Base-by-base conservation (phyloP, 345 rosid species). In the Jatropha curcas region DNA sequence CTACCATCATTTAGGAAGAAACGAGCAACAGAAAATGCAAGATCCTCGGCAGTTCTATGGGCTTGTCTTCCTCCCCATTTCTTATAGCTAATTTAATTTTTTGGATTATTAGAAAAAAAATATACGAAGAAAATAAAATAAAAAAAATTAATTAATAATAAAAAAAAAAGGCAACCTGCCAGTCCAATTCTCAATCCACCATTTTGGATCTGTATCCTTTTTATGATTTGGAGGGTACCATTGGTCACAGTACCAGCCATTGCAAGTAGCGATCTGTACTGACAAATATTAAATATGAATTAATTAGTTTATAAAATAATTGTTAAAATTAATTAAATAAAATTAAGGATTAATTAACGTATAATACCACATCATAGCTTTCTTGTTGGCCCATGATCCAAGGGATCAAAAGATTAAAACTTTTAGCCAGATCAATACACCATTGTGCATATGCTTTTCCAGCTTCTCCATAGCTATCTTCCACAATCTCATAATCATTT, bases 341-440 rank as follows among this genome's bases (percentile, higher is more conserved):
- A 19, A 70, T n/a, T 46, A 7, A 7, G 2, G 0, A 24, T 5
- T 13, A n/a, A 22, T 0, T 72, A 61, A 77, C 58, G 16, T 76
- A 76, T 13, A 48, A 60, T 45, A 86, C 88, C 58, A 88, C 86
- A 61, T 74, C 74, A 22, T n/a, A n/a, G n/a, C n/a, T n/a, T n/a
- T 25, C 20, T 71, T 88, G 89, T 71, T 88, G 83, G 66, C 92
- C 86, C 89, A 88, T 88, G 10, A 88, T 60, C 89, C 92, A 88
- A 1, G 89, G 88, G 25, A 88, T 68, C 16, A 86, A 88, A 72
- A 83, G 6, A 11, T 78, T 53, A 60, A 74, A 84, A 37, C 83
- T 73, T 6, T 68, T 24, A 46, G 86, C 89, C 84, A 84, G 69
- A 7, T 78, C 60, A 7, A 85, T 85, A 48, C 80, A 77, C 80